phyloP scores from a whole-genome alignment of 2,329 filamentous ascomycete genomes.

The Cadophora gregata region DNA sequence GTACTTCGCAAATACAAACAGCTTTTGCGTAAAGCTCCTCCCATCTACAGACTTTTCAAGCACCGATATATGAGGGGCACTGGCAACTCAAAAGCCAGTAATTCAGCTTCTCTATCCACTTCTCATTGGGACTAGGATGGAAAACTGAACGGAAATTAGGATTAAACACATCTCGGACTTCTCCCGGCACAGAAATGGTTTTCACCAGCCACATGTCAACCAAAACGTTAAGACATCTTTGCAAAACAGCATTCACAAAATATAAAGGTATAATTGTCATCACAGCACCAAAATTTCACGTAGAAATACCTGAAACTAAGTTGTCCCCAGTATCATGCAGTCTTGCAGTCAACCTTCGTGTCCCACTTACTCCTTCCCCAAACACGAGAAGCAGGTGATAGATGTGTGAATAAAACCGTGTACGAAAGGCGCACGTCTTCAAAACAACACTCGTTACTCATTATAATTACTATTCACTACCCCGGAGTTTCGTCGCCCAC shows the following conservation, averaged over 20 bases:
- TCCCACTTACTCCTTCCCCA: neutral
- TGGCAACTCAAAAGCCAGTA: neutral
- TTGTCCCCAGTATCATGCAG: neutral
- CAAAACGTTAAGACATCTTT: neutral
- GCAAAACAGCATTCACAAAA: neutral
- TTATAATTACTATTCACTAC: neutral
- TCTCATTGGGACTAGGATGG: neutral
- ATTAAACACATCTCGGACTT: constrained; percentile 6
- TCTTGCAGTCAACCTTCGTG: neutral
- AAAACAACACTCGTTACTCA: constrained; percentile 4
- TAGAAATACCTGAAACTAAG: neutral
- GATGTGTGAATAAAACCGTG: constrained; percentile 7
- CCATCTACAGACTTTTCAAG: neutral
- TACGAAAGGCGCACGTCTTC: constrained; percentile 9
- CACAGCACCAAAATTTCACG: neutral
- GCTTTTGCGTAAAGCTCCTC: neutral
- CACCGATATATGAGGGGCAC: neutral
- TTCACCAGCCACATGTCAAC: constrained; percentile 1
- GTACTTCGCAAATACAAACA: neutral
- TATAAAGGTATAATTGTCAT: neutral
- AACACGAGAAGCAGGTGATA: constrained; percentile 5
- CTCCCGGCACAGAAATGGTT: constrained; percentile 3
- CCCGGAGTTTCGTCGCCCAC: too few species aligned
- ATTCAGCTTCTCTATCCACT: neutral
- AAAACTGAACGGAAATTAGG: neutral